These are phyloP conservation scores for Leishmania tarentolae DNA, from an alignment of 208 protist species.

Conservation along the genomic window DNA sequence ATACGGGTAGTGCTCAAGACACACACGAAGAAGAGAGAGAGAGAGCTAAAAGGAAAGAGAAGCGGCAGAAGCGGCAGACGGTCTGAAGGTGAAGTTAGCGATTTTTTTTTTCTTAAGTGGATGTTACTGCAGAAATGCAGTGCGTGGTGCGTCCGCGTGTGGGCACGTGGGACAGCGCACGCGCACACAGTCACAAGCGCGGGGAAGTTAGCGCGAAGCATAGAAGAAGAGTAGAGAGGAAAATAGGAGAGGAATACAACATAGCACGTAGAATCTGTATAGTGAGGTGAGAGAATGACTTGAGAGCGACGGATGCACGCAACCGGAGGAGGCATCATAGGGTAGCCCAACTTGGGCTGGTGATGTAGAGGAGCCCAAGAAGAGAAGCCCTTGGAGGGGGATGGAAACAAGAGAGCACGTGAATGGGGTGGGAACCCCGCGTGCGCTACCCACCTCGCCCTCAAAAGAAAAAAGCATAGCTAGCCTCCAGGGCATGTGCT, in stretches of 20 bases:
- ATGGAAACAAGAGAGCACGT: not conserved
- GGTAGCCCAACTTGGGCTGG: not conserved
- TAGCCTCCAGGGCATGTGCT: too few relatives aligned
- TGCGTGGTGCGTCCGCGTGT: not conserved
- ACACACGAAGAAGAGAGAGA: not conserved
- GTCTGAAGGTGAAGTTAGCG: slow-evolving; percentile 7
- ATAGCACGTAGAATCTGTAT: not conserved
- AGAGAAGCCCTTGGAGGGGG: too few relatives aligned
- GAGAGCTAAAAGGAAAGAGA: not conserved
- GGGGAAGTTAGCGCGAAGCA: not conserved
- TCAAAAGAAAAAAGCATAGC: too few relatives aligned
- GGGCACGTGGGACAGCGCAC: not conserved
- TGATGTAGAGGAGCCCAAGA: not conserved
- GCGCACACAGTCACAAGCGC: not conserved
- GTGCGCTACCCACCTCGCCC: too few relatives aligned
- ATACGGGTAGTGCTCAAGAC: not conserved
- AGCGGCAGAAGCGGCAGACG: not conserved
- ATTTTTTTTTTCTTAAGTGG: too few relatives aligned
- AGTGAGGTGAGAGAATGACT: not conserved
- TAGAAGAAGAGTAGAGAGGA: not conserved
- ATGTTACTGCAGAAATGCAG: not conserved
- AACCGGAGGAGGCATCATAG: not conserved
- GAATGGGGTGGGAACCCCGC: not conserved
- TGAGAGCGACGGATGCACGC: not conserved
- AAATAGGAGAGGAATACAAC: not conserved